Percentiles rank a stretch among this genome's conserved stretches.
phyloP scores from a whole-genome alignment of 495 filamentous ascomycete genomes.

The Daldinia vernicosa region DNA sequence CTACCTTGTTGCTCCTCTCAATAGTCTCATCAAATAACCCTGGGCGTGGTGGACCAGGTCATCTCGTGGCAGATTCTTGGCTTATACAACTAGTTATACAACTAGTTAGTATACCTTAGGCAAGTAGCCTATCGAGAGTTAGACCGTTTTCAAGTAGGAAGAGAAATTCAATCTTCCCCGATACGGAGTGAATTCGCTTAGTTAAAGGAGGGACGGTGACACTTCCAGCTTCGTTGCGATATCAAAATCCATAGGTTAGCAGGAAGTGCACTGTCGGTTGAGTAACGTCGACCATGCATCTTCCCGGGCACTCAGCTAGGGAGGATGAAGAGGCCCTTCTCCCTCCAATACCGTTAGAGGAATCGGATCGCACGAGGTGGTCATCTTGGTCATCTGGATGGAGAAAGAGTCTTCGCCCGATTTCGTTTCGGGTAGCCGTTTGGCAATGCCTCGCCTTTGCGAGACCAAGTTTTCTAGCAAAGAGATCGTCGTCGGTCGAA shows the following conservation, averaged over 20 bases:
- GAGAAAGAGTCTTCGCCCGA: slow-evolving; percentile 10
- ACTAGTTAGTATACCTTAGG: slow-evolving; percentile 5
- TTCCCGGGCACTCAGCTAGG: slow-evolving; percentile 10
- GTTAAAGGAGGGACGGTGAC: slow-evolving; percentile 30
- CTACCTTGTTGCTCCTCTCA: neutral
- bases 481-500: slow-evolving; percentile 19
- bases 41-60: neutral
- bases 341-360: slow-evolving; percentile 22
- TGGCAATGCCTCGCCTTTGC: slow-evolving; percentile 35
- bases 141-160: slow-evolving; percentile 14
- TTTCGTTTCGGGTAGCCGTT: slow-evolving; percentile 18
- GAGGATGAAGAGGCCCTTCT: slow-evolving; percentile 45
- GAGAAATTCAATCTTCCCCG: neutral
- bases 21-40: slow-evolving; percentile 4
- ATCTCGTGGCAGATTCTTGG: neutral
- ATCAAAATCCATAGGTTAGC: slow-evolving; percentile 10
- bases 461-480: slow-evolving; percentile 40
- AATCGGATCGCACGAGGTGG: slow-evolving; percentile 12
- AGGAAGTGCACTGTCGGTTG: neutral
- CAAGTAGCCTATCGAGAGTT: slow-evolving; percentile 14
- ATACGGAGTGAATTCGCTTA: slow-evolving; percentile 14
- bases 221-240: slow-evolving; percentile 6
- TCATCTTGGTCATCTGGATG: slow-evolving; percentile 7
- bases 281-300: slow-evolving; percentile 36
- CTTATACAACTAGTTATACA: neutral